Base-by-base conservation (phyloP, 768 basidiomycete species). In the Lactarius psammicola region DNA sequence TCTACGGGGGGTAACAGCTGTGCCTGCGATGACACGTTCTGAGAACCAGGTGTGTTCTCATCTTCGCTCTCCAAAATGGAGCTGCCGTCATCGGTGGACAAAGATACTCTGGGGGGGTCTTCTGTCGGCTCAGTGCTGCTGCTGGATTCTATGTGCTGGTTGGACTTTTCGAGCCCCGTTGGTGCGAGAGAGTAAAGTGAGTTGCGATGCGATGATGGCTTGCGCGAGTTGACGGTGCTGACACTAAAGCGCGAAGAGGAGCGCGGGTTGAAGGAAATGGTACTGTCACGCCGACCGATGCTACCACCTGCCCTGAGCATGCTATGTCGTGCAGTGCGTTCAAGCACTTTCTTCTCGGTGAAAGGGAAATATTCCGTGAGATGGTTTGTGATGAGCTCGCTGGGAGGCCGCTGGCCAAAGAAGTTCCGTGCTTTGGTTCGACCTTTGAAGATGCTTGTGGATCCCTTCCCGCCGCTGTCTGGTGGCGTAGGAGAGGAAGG, bases 351-450 rank as follows among this genome's bases (percentile, higher is more conserved):
- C 79, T 90, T 93, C 80, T 97, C 94, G 4, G 94, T 88, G 68
- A 85, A 84, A 1, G 97, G 97, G 86, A 99, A 99, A 80, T 90
- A 99, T 67, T 97, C 95, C 23, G 90, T 87, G 59, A 98, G 77
- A 74, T 98, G 95, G 8, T 82, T 96, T 30, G 95, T 92, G 79
- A 98, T 98, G 68, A 98, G 86, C 76, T 98, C 97, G 77, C 91
- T 94, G 0, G 97, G 95, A 0, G 97, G 97, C 46, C 97, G 90
- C 72, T 98, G 97, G 18, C 96, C 97, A 71, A 98, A 96, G 81
- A 98, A 99, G 80, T 94, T 95, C 76, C 91, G 91, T 56, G 95
- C 75, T 72, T 93, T 95, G 26, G 85, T 84, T 4, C 87, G 84
- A 10, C 81, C 78, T 70, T 84, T 84, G 59, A 62, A 36, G 56